Conservation (phyloP, 2,329 filamentous ascomycete species). For the Aspergillus oerlinghausenensis region DNA sequence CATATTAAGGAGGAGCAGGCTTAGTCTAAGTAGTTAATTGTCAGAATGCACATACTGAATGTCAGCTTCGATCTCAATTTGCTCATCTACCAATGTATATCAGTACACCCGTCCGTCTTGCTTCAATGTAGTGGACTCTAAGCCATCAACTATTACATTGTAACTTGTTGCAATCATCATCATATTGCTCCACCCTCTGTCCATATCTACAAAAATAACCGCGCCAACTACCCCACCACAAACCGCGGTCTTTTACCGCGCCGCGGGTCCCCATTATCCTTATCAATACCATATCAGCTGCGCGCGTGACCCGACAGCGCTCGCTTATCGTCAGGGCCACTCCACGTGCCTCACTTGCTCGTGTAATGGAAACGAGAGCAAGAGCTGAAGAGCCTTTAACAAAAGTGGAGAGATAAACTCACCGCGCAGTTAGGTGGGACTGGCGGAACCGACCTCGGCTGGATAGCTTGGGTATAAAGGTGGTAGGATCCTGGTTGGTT, state of each 20-base stretch:
- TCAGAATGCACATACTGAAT: background rate
- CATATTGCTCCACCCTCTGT: background rate
- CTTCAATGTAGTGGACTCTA: no score
- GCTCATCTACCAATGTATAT: no score
- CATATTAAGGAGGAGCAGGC: slow-evolving; percentile 57
- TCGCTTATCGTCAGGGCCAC: background rate
- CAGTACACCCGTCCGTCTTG: no score
- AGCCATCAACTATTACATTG: no score
- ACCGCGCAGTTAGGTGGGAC: background rate
- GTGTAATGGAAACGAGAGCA: background rate
- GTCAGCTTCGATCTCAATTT: background rate
- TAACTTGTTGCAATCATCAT: no score
- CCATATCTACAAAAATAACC: background rate
- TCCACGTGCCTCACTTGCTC: background rate
- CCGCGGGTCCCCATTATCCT: background rate
- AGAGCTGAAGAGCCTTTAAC: background rate
- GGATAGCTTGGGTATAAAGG: background rate
- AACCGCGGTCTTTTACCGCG: background rate
- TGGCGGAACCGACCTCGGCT: background rate
- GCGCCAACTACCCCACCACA: background rate
- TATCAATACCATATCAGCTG: background rate
- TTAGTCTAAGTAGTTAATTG: background rate
- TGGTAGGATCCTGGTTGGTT: background rate
- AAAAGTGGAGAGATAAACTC: background rate
- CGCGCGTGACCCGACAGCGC: background rate